Evolutionary conservation across 768 basidiomycete genomes (phyloP), one percentile per base, ranked within the genome.

Genomic region (Leucocoprinus leucothites): DNA sequence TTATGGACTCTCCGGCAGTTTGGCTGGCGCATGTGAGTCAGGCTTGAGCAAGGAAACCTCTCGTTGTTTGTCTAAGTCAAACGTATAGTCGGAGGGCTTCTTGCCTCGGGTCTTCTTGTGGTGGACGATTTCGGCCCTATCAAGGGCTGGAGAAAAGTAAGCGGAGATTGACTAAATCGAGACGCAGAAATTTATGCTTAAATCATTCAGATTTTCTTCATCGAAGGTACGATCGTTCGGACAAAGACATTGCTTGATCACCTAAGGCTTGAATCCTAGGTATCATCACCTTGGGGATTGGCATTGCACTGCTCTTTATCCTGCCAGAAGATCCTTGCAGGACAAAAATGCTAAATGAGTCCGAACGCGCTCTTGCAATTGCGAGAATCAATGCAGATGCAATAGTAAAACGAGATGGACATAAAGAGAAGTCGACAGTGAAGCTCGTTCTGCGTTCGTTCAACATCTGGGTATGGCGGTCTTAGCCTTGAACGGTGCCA

Each of bases 1-100:
- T 53, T 72, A 69, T 40, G 71, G 70, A 5, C 44, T 69, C 1
- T 65, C 71, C 2, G 67, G 71, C 11, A 60, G 64, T 14, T 57
- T 73, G 35, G 64, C 72, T 24, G 72, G 72, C 7, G 71, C 72
- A 26, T 74, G 72, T 72, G 48, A 52, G 72, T 64, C 9, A 5
- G 21, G 9, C 9, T 24, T 45, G 16, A 8, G 11, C 3, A 22
- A 25, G 4, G 7, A 8, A 18, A 18, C 38, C 8, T 52, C 9
- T 21, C 5, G 9, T 34, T 53, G 24, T 41, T n/a, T 18, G 26
- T 34, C 13, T 25, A 8, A 25, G n/a, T n/a, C 22, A 25, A 7
- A 45, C 24, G 14, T 40, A 1, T 35, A 74, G 71, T 74, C 45
- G 71, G 71, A 3, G 71, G 72, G 21, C 67, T 74, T 1, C 62